phyloP scores from a whole-genome alignment of 768 basidiomycete species.

The Mycena amicta region DNA sequence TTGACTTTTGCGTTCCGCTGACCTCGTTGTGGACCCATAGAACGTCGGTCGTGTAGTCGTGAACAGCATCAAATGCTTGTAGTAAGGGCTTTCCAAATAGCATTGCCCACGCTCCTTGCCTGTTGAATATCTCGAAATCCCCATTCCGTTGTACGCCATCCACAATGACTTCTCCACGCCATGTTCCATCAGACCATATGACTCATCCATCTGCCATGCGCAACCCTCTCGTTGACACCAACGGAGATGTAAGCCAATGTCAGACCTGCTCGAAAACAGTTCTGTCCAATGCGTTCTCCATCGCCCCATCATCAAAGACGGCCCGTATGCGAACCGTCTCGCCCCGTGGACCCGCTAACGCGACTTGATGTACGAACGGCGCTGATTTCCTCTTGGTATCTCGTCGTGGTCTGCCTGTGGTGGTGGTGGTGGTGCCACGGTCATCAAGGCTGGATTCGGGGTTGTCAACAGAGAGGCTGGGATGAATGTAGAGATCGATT shows the following conservation, averaged over 20 bases:
- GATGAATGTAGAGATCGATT: too few relatives aligned
- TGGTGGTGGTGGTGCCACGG: too few relatives aligned
- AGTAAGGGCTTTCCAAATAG: slow-evolving; percentile 20
- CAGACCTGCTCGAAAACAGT: slow-evolving; percentile 2
- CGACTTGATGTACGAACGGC: not conserved
- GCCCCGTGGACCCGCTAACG: not conserved
- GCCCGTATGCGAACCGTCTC: slow-evolving; percentile 9
- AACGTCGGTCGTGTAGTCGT: slow-evolving; percentile 5
- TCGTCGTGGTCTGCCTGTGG: too few relatives aligned
- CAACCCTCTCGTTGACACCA: not conserved
- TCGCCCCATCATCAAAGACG: slow-evolving; percentile 17
- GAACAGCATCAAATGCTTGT: slow-evolving; percentile 10
- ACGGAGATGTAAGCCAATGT: not conserved
- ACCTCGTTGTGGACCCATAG: not conserved
- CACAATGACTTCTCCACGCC: slow-evolving; percentile 13
- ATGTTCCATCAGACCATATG: slow-evolving; percentile 9
- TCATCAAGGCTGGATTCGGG: too few relatives aligned
- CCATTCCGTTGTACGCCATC: not conserved
- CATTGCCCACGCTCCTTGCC: slow-evolving; percentile 11
- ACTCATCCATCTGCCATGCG: slow-evolving; percentile 21
- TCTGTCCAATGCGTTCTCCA: slow-evolving; percentile 5
- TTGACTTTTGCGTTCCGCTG: not conserved
- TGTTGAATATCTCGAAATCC: slow-evolving; percentile 17
- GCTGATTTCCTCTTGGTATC: not conserved
- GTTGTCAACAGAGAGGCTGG: too few relatives aligned